These are phyloP conservation scores for Diaporthe destruens DNA, from an alignment of 2,329 filamentous ascomycete genomes.

Conservation along the genomic window DNA sequence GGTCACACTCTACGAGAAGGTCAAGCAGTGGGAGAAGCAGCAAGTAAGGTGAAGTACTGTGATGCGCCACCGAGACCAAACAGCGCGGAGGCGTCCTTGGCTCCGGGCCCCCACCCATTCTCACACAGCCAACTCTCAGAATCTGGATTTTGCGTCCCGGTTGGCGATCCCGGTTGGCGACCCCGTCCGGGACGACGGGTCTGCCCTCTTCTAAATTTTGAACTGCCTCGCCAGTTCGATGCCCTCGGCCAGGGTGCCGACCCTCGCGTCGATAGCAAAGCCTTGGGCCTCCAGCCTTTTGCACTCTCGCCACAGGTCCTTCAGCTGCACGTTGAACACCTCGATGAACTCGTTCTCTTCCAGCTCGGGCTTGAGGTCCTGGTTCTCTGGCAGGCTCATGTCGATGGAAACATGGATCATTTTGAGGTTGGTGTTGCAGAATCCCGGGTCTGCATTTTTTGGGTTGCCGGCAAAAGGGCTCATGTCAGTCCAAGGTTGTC, in stretches of 20 bases:
- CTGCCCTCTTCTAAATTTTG: slow-evolving; percentile 52
- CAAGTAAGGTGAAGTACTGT: slow-evolving; percentile 19
- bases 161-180: too few relatives aligned
- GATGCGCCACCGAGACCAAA: background rate
- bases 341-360: slow-evolving; percentile 89
- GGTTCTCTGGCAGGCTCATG: slow-evolving; percentile 76
- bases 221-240: slow-evolving; percentile 77
- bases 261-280: slow-evolving; percentile 82
- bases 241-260: slow-evolving; percentile 83
- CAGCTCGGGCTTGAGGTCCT: slow-evolving; percentile 75
- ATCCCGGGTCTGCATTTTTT: slow-evolving; percentile 64
- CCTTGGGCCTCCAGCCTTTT: slow-evolving; percentile 76
- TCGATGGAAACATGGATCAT: slow-evolving; percentile 83
- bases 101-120: background rate
- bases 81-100: background rate
- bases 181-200: too few relatives aligned
- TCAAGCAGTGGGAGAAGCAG: slow-evolving; percentile 59
- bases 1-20: slow-evolving; percentile 58
- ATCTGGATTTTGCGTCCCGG: too few relatives aligned
- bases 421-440: slow-evolving; percentile 75
- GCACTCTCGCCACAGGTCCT: slow-evolving; percentile 74
- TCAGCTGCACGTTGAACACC: slow-evolving; percentile 77
- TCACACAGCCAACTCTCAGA: background rate
- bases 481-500: background rate
- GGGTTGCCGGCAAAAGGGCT: background rate